A percentile compares a stretch with the other conserved stretches of the same genome.
phyloP scores from a whole-genome alignment of 768 basidiomycete genomes.

The Daedalea quercina region DNA sequence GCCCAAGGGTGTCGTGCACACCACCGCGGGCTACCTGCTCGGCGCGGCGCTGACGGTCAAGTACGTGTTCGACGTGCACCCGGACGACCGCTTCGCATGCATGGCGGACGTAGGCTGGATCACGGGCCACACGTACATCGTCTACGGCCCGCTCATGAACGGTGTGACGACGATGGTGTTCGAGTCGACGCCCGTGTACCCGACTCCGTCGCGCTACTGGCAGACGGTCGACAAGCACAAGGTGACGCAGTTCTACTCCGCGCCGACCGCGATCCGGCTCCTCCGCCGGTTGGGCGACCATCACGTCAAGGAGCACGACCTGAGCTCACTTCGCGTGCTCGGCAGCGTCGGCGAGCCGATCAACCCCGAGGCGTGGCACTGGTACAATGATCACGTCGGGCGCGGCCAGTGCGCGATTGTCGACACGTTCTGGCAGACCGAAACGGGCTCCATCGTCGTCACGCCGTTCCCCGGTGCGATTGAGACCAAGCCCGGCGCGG shows the following conservation, averaged over 20 bases:
- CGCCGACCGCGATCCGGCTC: slow-evolving; percentile 92
- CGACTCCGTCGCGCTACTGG: slow-evolving; percentile 96
- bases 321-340: slow-evolving; percentile 77
- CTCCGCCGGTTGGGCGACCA: slow-evolving; percentile 81
- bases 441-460: slow-evolving; percentile 93
- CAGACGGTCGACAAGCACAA: slow-evolving; percentile 89
- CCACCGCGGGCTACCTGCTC: slow-evolving; percentile 85
- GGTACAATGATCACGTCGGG: slow-evolving; percentile 97
- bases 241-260: slow-evolving; percentile 93
- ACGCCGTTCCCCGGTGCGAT: slow-evolving; percentile 96
- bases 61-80: slow-evolving; percentile 96
- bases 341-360: slow-evolving; percentile 97
- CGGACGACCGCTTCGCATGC: slow-evolving; percentile 93
- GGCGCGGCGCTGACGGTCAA: slow-evolving; percentile 90
- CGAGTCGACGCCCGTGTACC: slow-evolving; percentile 96
- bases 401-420: slow-evolving; percentile 85
- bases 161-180: slow-evolving; percentile 86
- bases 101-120: slow-evolving; percentile 99
- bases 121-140: slow-evolving; percentile 95
- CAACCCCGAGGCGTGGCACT: slow-evolving; percentile 98
- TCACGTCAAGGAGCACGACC: slow-evolving; percentile 78
- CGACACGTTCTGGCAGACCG: slow-evolving; percentile 96
- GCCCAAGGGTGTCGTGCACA: slow-evolving; percentile 95
- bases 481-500: slow-evolving; percentile 92
- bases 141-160: slow-evolving; percentile 90